Conservation (phyloP, 176 grass and related monocot species). For the Musa schizocarpa region DNA sequence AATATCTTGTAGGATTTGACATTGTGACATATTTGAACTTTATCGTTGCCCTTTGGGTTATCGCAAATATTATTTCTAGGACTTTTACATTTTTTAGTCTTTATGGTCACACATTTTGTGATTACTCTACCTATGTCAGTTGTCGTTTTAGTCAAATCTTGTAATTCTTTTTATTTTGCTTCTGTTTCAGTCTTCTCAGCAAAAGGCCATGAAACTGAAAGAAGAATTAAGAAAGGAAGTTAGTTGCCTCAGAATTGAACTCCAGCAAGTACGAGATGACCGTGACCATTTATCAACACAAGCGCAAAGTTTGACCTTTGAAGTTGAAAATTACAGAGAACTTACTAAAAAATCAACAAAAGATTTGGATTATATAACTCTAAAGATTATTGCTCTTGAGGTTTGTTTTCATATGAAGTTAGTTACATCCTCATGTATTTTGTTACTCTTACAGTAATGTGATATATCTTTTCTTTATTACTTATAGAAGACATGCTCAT, state of each 20-base stretch:
- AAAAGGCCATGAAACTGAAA: constrained; percentile 16
- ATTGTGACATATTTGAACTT: too few species aligned
- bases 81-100: too few species aligned
- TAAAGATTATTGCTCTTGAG: neutral
- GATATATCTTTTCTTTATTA: neutral
- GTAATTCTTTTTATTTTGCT: neutral
- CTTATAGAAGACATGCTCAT: constrained; percentile 36
- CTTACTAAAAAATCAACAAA: constrained; percentile 3
- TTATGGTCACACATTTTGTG: too few species aligned
- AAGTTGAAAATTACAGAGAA: constrained; percentile 16
- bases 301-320: constrained; percentile 11
- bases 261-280: constrained; percentile 22
- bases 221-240: constrained; percentile 24
- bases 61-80: too few species aligned
- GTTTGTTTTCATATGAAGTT: neutral
- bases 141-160: too few species aligned
- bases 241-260: constrained; percentile 15
- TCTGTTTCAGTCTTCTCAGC: constrained; percentile 16
- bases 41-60: too few species aligned
- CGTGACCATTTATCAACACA: constrained; percentile 9
- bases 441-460: neutral
- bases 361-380: constrained; percentile 4
- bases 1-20: too few species aligned
- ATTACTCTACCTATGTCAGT: neutral
- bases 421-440: neutral